Evolutionary conservation across 768 basidiomycete species (phyloP).

Genomic region (Boletales sp.): DNA sequence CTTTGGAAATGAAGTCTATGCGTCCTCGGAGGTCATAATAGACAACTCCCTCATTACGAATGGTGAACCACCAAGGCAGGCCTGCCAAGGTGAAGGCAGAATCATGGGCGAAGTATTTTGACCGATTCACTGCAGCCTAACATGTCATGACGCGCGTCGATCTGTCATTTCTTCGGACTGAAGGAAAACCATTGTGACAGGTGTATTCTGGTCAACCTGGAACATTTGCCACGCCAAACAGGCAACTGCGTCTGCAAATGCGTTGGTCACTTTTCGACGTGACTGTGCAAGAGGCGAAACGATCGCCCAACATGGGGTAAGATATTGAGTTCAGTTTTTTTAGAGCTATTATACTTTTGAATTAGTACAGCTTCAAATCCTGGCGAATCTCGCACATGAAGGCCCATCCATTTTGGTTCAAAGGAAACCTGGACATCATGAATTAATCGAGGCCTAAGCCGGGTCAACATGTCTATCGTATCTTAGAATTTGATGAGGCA

Average conservation of each 20-base stretch:
- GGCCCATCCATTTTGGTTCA: constrained; percentile 27
- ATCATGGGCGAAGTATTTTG: constrained; percentile 19
- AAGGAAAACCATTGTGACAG: constrained; percentile 2
- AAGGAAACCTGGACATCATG: constrained; percentile 24
- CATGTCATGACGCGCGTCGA: constrained; percentile 22
- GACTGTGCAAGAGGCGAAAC: constrained; percentile 24
- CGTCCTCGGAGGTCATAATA: constrained; percentile 18
- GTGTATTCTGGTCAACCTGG: constrained; percentile 24
- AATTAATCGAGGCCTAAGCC: constrained; percentile 4
- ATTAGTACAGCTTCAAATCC: constrained; percentile 18
- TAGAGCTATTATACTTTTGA: constrained; percentile 27
- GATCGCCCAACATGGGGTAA: constrained; percentile 21
- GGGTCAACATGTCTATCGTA: neutral
- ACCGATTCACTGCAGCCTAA: constrained; percentile 21
- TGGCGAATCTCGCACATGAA: constrained; percentile 27
- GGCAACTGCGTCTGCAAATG: constrained; percentile 24
- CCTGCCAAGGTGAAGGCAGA: constrained; percentile 16
- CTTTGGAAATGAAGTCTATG: constrained; percentile 25
- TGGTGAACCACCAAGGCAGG: constrained; percentile 19
- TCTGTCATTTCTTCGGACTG: neutral
- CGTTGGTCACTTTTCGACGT: constrained; percentile 19
- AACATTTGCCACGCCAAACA: constrained; percentile 17
- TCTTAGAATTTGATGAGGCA: no score
- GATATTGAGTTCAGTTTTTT: neutral
- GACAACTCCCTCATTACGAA: constrained; percentile 19